These are phyloP conservation scores for Calonectria multiphialidica DNA, from an alignment of 2,329 filamentous ascomycete genomes.

Conservation along the genomic window DNA sequence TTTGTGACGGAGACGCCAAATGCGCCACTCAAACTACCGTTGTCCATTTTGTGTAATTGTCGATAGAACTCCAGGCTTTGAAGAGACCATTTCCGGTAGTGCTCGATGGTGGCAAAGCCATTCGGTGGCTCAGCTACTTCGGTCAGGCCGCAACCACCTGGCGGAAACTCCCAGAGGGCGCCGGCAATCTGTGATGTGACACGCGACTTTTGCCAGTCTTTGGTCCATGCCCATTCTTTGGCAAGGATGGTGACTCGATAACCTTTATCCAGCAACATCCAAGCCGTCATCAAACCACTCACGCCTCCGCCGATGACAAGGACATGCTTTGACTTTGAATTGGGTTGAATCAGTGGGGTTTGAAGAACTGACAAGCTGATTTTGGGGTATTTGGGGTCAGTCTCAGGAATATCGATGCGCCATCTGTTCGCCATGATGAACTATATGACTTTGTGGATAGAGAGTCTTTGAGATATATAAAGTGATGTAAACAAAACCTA, in stretches of 20 bases:
- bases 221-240: not conserved
- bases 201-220: not conserved
- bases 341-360: not conserved
- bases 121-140: not conserved
- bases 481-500: not conserved
- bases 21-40: not conserved
- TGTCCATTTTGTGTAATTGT: not conserved
- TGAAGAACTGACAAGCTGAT: not conserved
- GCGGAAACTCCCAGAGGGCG: not conserved
- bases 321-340: not conserved
- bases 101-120: not conserved
- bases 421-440: not conserved
- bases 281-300: not conserved
- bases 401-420: not conserved
- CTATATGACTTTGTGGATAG: not conserved
- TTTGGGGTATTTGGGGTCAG: not conserved
- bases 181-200: not conserved
- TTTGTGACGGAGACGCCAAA: not conserved
- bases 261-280: not conserved
- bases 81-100: not conserved
- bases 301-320: not conserved
- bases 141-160: not conserved
- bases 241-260: not conserved
- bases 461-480: not conserved
- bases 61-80: not conserved